Evolutionary conservation across 768 basidiomycete species (phyloP).

Genomic region (Lentinula raphanica): DNA sequence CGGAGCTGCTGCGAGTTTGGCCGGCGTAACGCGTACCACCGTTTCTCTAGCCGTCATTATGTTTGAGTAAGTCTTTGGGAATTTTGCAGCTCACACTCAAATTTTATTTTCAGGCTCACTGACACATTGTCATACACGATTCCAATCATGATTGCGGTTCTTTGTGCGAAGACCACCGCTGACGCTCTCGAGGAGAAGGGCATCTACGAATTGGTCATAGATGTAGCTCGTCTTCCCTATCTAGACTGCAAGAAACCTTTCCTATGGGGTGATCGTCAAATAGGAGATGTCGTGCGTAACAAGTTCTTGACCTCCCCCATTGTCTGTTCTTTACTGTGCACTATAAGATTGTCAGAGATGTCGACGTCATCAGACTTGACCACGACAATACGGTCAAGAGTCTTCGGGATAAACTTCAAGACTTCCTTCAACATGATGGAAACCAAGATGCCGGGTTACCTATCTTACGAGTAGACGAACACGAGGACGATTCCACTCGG

Average conservation of each 20-base stretch:
- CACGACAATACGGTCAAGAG: slow-evolving; percentile 70
- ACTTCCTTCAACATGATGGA: slow-evolving; percentile 44
- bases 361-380: slow-evolving; percentile 69
- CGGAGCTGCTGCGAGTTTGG: slow-evolving; percentile 89
- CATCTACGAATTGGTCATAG: slow-evolving; percentile 96
- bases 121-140: slow-evolving; percentile 89
- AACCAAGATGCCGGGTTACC: slow-evolving; percentile 85
- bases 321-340: slow-evolving; percentile 4
- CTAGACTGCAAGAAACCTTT: slow-evolving; percentile 89
- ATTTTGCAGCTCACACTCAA: neutral
- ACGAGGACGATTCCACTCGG: slow-evolving; percentile 42
- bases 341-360: slow-evolving; percentile 60
- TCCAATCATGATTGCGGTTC: slow-evolving; percentile 82
- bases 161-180: slow-evolving; percentile 88
- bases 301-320: neutral
- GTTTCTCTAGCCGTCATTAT: slow-evolving; percentile 95
- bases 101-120: slow-evolving; percentile 43
- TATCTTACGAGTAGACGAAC: slow-evolving; percentile 52
- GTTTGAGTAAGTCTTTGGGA: slow-evolving; percentile 12
- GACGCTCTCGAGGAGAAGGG: slow-evolving; percentile 88
- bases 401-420: slow-evolving; percentile 65
- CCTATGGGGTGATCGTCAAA: slow-evolving; percentile 73
- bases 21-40: slow-evolving; percentile 94
- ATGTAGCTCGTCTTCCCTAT: slow-evolving; percentile 87
- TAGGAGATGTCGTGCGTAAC: slow-evolving; percentile 69